phyloP scores from a whole-genome alignment of 2,329 filamentous ascomycete species.

The Cladosporium sp. region DNA sequence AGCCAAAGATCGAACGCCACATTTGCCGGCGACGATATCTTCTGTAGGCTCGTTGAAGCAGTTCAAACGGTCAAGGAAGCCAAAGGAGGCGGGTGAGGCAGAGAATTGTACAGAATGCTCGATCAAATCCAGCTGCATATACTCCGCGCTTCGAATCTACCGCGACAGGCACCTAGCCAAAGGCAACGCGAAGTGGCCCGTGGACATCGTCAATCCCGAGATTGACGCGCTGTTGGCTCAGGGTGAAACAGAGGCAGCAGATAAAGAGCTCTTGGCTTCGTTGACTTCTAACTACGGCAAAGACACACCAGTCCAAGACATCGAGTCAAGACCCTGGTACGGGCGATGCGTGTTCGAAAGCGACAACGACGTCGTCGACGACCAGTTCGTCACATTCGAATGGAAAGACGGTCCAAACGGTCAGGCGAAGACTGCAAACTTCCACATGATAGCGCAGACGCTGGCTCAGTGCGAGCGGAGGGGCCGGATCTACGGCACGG shows the following conservation, averaged over 20 bases:
- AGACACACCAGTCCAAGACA: slow-evolving; percentile 45
- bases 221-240: slow-evolving; percentile 63
- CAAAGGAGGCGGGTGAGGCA: slow-evolving; percentile 62
- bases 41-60: slow-evolving; percentile 72
- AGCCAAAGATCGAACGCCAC: slow-evolving; percentile 38
- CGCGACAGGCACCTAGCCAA: slow-evolving; percentile 60
- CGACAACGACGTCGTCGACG: slow-evolving; percentile 90
- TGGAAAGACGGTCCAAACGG: slow-evolving; percentile 67
- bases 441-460: slow-evolving; percentile 93
- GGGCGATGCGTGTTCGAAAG: slow-evolving; percentile 92
- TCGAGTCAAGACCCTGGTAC: slow-evolving; percentile 60
- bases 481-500: slow-evolving; percentile 76
- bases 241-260: slow-evolving; percentile 16
- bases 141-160: slow-evolving; percentile 80
- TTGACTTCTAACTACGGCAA: slow-evolving; percentile 17
- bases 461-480: slow-evolving; percentile 80
- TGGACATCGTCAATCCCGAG: slow-evolving; percentile 84
- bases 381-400: slow-evolving; percentile 79
- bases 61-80: slow-evolving; percentile 72
- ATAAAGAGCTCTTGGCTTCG: slow-evolving; percentile 37
- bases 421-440: slow-evolving; percentile 74
- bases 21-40: slow-evolving; percentile 58
- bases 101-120: slow-evolving; percentile 85
- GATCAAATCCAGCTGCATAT: slow-evolving; percentile 68
- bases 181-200: slow-evolving; percentile 70